These are phyloP conservation scores for Yarrowia keelungensis DNA, from an alignment of 805 yeast genomes.

Conservation along the genomic window DNA sequence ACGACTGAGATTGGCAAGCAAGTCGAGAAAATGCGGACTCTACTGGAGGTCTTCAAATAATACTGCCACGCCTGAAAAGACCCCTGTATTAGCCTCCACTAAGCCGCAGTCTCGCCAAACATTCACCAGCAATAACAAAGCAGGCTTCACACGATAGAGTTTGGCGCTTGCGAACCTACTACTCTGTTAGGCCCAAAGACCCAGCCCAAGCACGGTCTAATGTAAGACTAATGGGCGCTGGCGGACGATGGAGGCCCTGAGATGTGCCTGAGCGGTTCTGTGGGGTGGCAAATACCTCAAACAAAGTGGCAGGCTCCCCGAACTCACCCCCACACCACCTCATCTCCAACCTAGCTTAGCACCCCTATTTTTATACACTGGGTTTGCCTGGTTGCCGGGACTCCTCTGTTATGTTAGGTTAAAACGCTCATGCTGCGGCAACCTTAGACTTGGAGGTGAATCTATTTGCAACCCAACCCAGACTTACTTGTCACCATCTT, in stretches of 20 bases:
- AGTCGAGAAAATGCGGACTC: too few relatives aligned
- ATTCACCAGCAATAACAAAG: conserved; percentile 23
- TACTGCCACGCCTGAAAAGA: conserved; percentile 3
- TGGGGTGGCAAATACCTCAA: too few relatives aligned
- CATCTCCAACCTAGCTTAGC: neutral
- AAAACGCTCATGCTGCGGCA: conserved; percentile 37
- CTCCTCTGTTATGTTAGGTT: conserved; percentile 26
- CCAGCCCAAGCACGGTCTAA: conserved; percentile 15
- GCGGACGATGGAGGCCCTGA: neutral
- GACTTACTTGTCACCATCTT: neutral
- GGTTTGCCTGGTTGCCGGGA: conserved; percentile 31
- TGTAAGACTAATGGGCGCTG: conserved; percentile 26
- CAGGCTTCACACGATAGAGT: conserved; percentile 21
- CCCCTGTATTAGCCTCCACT: neutral
- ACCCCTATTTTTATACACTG: conserved; percentile 3
- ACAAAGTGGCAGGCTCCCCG: too few relatives aligned
- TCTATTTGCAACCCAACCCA: neutral
- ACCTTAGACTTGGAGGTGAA: conserved; percentile 6
- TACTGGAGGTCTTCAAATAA: neutral
- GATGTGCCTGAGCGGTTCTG: too few relatives aligned
- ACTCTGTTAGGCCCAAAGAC: conserved; percentile 3
- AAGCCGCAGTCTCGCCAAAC: conserved; percentile 28
- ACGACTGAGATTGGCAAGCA: too few relatives aligned
- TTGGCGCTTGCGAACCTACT: conserved; percentile 16
- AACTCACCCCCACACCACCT: neutral